A percentile compares a stretch with the other conserved stretches of the same genome.
Evolutionary conservation across 495 filamentous ascomycete genomes (phyloP).

Genomic region (Jackrogersella minutella): DNA sequence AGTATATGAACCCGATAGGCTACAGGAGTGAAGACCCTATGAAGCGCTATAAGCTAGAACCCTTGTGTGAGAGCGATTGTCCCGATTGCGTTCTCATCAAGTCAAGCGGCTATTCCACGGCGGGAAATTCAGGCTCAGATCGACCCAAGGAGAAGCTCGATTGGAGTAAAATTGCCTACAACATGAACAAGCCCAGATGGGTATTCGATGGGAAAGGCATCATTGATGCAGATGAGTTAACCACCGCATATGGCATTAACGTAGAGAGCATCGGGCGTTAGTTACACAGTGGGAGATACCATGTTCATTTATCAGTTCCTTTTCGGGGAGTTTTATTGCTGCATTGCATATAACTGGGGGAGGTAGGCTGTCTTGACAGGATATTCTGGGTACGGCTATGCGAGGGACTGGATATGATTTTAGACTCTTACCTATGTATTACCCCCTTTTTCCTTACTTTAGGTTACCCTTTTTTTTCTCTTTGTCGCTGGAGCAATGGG

Average conservation of each 20-base stretch:
- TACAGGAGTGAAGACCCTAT: constrained; percentile 37
- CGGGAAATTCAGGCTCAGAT: constrained; percentile 26
- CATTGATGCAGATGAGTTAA: constrained; percentile 63
- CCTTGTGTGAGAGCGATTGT: constrained; percentile 45
- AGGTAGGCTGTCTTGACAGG: background rate
- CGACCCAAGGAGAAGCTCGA: constrained; percentile 28
- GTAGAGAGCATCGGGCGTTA: constrained; percentile 60
- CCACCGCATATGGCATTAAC: constrained; percentile 62
- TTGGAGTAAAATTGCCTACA: constrained; percentile 46
- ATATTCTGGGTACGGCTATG: background rate
- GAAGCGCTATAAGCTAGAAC: constrained; percentile 44
- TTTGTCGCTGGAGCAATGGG: background rate
- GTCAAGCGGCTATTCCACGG: constrained; percentile 33
- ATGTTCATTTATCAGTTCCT: constrained; percentile 4
- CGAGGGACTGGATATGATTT: constrained; percentile 19
- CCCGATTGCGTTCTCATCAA: constrained; percentile 48
- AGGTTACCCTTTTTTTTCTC: background rate
- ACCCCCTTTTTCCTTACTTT: background rate
- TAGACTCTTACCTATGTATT: constrained; percentile 10
- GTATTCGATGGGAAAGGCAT: constrained; percentile 76
- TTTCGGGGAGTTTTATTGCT: background rate
- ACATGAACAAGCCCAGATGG: constrained; percentile 73
- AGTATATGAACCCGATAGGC: background rate
- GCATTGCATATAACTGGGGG: constrained; percentile 18
- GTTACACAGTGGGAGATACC: constrained; percentile 11